These are phyloP conservation scores for Vavraia culicis DNA, from an alignment of 371 early-diverging fungal genomes.

Conservation along the genomic window DNA sequence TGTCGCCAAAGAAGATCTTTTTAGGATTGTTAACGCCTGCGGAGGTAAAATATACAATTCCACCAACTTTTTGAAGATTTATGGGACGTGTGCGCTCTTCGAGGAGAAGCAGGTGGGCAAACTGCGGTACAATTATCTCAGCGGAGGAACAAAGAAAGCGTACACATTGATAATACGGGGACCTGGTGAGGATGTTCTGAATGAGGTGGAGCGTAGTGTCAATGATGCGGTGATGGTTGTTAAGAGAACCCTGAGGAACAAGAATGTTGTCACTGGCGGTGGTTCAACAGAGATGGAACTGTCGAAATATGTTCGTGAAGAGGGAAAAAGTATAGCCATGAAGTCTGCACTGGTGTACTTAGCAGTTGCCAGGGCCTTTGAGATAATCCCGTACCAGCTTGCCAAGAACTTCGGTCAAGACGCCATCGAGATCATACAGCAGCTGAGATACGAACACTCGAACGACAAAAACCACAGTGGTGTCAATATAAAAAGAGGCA, in stretches of 20 bases:
- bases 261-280: conserved; percentile 81
- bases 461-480: conserved; percentile 47
- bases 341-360: conserved; percentile 82
- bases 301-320: conserved; percentile 67
- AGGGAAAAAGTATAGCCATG: conserved; percentile 66
- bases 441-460: conserved; percentile 75
- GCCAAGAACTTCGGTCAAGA: conserved; percentile 97
- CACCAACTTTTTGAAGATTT: conserved; percentile 48
- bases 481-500: conserved; percentile 49
- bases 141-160: conserved; percentile 51
- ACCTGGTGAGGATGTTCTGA: conserved; percentile 94
- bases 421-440: conserved; percentile 83
- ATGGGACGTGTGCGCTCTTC: conserved; percentile 68
- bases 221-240: conserved; percentile 98
- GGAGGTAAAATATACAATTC: conserved; percentile 71
- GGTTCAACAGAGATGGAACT: conserved; percentile 71
- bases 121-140: conserved; percentile 84
- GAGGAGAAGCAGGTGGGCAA: conserved; percentile 93
- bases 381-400: conserved; percentile 88
- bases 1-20: conserved; percentile 70
- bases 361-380: conserved; percentile 85
- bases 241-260: conserved; percentile 28
- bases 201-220: conserved; percentile 89
- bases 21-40: conserved; percentile 72
- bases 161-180: conserved; percentile 88